These are phyloP conservation scores for Raphanus raphanistrum DNA, from an alignment of 345 rosid species.

Conservation along the genomic window DNA sequence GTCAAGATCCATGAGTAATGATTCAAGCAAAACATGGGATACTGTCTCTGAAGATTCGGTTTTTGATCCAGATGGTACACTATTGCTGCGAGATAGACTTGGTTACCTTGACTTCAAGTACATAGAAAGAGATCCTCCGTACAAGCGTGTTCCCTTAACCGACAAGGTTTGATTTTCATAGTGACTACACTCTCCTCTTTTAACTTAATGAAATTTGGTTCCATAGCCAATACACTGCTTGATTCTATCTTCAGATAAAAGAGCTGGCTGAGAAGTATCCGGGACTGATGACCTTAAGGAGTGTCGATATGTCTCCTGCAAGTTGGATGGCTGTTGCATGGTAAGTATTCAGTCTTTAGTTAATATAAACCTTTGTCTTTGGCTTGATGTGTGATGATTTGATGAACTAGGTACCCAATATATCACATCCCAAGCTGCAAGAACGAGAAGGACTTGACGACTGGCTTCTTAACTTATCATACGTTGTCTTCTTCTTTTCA, in stretches of 20 bases:
- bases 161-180: conserved; percentile 52
- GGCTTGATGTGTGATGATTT: neutral
- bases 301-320: conserved; percentile 81
- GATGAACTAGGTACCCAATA: conserved; percentile 64
- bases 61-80: conserved; percentile 51
- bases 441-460: conserved; percentile 58
- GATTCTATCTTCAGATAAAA: conserved; percentile 46
- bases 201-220: neutral
- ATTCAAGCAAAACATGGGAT: conserved; percentile 74
- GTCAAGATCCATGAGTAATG: conserved; percentile 42
- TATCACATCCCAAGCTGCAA: conserved; percentile 63
- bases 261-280: conserved; percentile 52
- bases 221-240: neutral
- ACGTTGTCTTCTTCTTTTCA: conserved; percentile 74
- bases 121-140: conserved; percentile 62
- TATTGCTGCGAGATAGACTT: conserved; percentile 51
- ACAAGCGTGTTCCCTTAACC: conserved; percentile 61
- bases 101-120: conserved; percentile 60
- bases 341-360: conserved; percentile 36
- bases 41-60: conserved; percentile 62
- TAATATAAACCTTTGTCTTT: neutral
- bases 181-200: neutral
- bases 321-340: conserved; percentile 97
- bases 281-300: conserved; percentile 57
- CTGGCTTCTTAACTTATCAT: conserved; percentile 74